Evolutionary conservation across 2,329 filamentous ascomycete genomes (phyloP).

Genomic region (Aspergillus candidus): DNA sequence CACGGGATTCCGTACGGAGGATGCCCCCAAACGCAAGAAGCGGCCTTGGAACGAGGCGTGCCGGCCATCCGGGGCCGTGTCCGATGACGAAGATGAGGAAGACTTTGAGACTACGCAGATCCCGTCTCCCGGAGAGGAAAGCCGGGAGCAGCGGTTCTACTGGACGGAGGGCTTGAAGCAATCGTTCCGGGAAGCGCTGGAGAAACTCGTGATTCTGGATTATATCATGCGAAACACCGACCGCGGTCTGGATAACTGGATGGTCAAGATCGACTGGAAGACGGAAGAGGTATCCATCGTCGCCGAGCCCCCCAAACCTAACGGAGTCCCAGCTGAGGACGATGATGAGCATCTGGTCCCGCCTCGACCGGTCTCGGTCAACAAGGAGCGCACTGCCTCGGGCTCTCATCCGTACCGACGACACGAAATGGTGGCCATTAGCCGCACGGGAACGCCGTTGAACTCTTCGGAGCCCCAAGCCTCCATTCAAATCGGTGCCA

Average conservation of each 20-base stretch:
- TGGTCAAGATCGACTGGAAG: constrained; percentile 92
- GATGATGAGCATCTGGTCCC: constrained; percentile 44
- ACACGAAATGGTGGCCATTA: constrained; percentile 76
- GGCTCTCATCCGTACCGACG: constrained; percentile 63
- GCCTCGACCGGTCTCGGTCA: constrained; percentile 57
- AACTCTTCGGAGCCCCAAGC: constrained; percentile 44
- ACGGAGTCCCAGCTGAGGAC: constrained; percentile 43
- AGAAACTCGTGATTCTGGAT: constrained; percentile 94
- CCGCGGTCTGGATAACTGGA: constrained; percentile 95
- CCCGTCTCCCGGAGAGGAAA: constrained; percentile 43
- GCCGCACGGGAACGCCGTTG: constrained; percentile 50
- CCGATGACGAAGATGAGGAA: constrained; percentile 59
- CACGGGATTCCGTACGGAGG: constrained; percentile 60
- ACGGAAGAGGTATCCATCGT: constrained; percentile 76
- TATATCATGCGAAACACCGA: constrained; percentile 99
- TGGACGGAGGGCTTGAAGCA: constrained; percentile 89
- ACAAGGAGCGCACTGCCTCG: constrained; percentile 34
- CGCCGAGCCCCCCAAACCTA: constrained; percentile 70
- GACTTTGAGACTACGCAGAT: constrained; percentile 38
- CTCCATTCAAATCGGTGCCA: constrained; percentile 75
- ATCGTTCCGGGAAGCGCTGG: constrained; percentile 87
- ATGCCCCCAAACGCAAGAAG: constrained; percentile 62
- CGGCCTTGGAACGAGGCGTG: constrained; percentile 77
- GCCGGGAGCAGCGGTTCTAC: constrained; percentile 52
- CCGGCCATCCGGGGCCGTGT: constrained; percentile 57